Base-by-base conservation (phyloP, 169 alveolate species). In the Eimeria maxima region DNA sequence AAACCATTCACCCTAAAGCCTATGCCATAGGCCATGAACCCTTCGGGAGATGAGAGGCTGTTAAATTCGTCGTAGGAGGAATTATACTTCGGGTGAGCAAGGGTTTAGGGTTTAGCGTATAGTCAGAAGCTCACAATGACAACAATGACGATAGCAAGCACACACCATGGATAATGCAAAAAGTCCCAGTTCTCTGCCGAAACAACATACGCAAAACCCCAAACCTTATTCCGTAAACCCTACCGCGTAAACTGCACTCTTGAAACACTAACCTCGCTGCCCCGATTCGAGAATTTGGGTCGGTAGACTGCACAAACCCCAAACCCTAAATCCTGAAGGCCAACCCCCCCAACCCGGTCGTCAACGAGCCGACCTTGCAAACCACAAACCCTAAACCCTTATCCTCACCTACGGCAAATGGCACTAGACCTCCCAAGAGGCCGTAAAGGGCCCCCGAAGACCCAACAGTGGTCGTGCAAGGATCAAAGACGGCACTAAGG, bases 381-480 rank as follows among this genome's bases (percentile, higher is more conserved):
- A 69, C 89, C 67, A 8, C 1, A 73, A 73, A 73, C 83, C 83
- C 83, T 73, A 73, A 73, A 73, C 83, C 83, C 83, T n/a, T 71
- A 71, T n/a, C 67, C 95, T 84, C 44, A 97, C 98, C 98, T 42
- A 97, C 96, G 71, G 97, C 93, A 89, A 98, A 98, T 11, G 99
- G 98, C 53, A 98, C 94, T 74, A 98, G 76, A 20, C 98, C 99
- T n/a, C 99, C 99, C 83, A 97, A 95, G 18, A 98, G 97, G 18
- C 99, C 99, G 92, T 97, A 98, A 67, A 98, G 95, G 2, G 99
- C 98, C 27, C 99, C 99, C 0, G 99, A 98, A 3, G 99, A 97
- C 22, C 99, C 99, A 44, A 98, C 98, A 3, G 99, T 98, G 11
- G 96, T 92, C 76, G 98, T 97, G 89, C 99, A 98, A 1, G 99